Percentiles rank a stretch among this genome's conserved stretches.
Evolutionary conservation across 352 stramenopile species (phyloP).

Genomic region (Globisporangium okanoganense): DNA sequence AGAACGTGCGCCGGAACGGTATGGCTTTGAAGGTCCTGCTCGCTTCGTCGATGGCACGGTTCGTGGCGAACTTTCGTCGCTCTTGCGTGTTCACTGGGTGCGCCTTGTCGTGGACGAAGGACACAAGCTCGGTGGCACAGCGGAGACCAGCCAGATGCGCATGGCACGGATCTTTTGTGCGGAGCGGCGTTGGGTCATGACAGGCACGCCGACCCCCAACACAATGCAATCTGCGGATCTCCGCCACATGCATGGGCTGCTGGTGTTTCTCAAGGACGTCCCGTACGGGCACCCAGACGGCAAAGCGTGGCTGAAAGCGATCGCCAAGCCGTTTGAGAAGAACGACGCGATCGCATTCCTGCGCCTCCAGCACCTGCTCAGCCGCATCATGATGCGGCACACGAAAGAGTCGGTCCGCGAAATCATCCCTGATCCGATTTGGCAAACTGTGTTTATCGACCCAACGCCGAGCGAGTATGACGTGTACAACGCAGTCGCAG

Average conservation of each 20-base stretch:
- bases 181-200: conserved; percentile 96
- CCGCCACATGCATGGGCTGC: conserved; percentile 85
- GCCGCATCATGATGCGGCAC: conserved; percentile 93
- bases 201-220: conserved; percentile 93
- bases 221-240: conserved; percentile 82
- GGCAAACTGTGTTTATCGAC: conserved; percentile 50
- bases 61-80: conserved; percentile 46
- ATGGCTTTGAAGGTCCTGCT: conserved; percentile 51
- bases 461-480: conserved; percentile 64
- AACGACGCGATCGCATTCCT: conserved; percentile 55
- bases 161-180: conserved; percentile 81
- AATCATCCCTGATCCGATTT: conserved; percentile 53
- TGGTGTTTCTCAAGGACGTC: conserved; percentile 89
- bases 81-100: conserved; percentile 76
- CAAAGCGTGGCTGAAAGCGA: conserved; percentile 74
- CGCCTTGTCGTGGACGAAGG: conserved; percentile 96
- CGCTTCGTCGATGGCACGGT: conserved; percentile 57
- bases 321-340: conserved; percentile 67
- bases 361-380: conserved; percentile 81
- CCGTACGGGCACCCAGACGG: conserved; percentile 77
- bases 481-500: conserved; percentile 68
- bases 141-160: conserved; percentile 62
- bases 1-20: conserved; percentile 56
- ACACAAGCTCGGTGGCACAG: conserved; percentile 86
- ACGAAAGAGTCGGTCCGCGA: conserved; percentile 88